These are phyloP conservation scores for Starmerella kuoi DNA, from an alignment of 805 yeast genomes.

Conservation along the genomic window DNA sequence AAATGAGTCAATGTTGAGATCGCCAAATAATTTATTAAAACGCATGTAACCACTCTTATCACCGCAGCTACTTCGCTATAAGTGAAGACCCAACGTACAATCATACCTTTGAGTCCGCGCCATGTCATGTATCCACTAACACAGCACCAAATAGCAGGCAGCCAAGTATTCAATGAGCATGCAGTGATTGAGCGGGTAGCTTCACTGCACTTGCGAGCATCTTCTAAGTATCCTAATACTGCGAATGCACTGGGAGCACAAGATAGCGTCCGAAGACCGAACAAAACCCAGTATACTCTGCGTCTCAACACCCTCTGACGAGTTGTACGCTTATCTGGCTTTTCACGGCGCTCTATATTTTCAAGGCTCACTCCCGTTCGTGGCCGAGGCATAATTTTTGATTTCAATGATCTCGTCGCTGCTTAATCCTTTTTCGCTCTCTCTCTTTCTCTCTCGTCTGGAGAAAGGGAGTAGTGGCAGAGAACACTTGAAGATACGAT, in stretches of 20 bases:
- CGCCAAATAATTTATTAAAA: conserved; percentile 55
- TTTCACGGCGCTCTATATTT: too few species aligned
- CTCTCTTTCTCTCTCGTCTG: too few species aligned
- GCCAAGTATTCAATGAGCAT: conserved; percentile 20
- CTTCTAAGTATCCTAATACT: conserved; percentile 27
- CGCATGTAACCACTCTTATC: conserved; percentile 71
- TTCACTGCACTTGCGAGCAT: conserved; percentile 25
- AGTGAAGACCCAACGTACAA: conserved; percentile 84
- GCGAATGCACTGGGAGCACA: conserved; percentile 55
- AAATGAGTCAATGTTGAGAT: conserved; percentile 56
- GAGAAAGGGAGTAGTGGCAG: too few species aligned
- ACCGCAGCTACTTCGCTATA: conserved; percentile 83
- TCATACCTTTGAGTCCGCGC: conserved; percentile 73
- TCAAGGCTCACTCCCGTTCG: too few species aligned
- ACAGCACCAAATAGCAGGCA: conserved; percentile 59
- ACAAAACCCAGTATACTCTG: conserved; percentile 18
- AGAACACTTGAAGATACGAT: too few species aligned
- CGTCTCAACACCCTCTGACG: conserved; percentile 16
- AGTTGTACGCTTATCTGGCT: too few species aligned
- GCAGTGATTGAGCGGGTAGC: conserved; percentile 8
- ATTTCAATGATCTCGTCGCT: too few species aligned
- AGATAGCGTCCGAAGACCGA: conserved; percentile 42
- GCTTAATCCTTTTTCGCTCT: too few species aligned
- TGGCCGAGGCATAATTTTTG: too few species aligned
- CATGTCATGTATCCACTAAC: conserved; percentile 78